Evolutionary conservation across 2,329 filamentous ascomycete genomes (phyloP).

Genomic region (Fusarium sambucinum): DNA sequence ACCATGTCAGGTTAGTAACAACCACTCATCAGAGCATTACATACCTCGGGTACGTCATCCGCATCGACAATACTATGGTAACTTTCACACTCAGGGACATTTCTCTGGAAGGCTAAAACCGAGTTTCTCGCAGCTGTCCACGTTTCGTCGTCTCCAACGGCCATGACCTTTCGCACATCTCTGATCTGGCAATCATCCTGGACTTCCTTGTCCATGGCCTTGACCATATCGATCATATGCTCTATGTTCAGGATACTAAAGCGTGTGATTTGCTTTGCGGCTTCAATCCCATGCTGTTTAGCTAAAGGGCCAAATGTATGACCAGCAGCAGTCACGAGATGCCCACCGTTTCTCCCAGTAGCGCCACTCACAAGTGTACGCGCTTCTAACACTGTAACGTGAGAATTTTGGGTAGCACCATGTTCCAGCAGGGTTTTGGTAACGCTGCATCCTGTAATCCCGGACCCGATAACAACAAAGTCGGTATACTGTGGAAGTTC

Average conservation of each 20-base stretch:
- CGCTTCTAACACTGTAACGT: slow-evolving; percentile 47
- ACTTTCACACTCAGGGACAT: background rate
- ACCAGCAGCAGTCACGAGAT: slow-evolving; percentile 36
- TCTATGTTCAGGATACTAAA: slow-evolving; percentile 16
- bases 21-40: no score
- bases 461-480: slow-evolving; percentile 49
- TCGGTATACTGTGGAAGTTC: slow-evolving; percentile 39
- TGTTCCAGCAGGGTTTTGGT: slow-evolving; percentile 45
- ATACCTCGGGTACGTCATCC: background rate
- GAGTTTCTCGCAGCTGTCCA: slow-evolving; percentile 5
- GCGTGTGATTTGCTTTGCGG: slow-evolving; percentile 33
- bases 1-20: background rate
- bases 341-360: slow-evolving; percentile 50
- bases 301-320: slow-evolving; percentile 49
- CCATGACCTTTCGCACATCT: slow-evolving; percentile 14
- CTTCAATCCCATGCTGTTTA: slow-evolving; percentile 5
- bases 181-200: slow-evolving; percentile 13
- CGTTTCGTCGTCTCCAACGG: slow-evolving; percentile 9
- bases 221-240: slow-evolving; percentile 6
- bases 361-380: slow-evolving; percentile 48
- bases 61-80: slow-evolving; percentile 8
- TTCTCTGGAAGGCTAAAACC: background rate
- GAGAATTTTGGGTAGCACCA: background rate
- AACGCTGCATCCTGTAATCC: slow-evolving; percentile 49
- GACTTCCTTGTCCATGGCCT: background rate